These are phyloP conservation scores for Phalaenopsis equestris DNA, from an alignment of 106 monocot species.

Conservation along the genomic window DNA sequence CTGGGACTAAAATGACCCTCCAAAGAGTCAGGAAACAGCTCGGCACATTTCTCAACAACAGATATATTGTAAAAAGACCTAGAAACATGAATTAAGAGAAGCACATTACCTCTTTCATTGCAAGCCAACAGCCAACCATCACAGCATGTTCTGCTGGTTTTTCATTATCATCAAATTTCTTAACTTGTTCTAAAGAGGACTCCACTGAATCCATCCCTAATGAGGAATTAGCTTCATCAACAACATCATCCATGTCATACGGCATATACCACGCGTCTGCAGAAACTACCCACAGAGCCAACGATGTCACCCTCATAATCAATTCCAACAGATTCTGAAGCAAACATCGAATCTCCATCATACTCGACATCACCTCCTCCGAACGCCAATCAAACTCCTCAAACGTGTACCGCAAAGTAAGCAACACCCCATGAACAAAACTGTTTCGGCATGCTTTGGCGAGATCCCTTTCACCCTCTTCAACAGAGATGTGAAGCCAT, in stretches of 20 bases:
- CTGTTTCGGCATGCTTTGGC: conserved; percentile 77
- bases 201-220: conserved; percentile 31
- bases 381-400: conserved; percentile 94
- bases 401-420: conserved; percentile 91
- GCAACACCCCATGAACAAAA: conserved; percentile 94
- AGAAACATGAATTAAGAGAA: background rate
- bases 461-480: conserved; percentile 83
- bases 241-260: conserved; percentile 63
- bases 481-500: conserved; percentile 62
- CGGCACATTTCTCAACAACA: too few species aligned
- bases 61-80: background rate
- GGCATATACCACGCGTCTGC: conserved; percentile 87
- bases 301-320: conserved; percentile 72
- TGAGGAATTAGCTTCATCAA: conserved; percentile 27
- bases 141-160: conserved; percentile 65
- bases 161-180: conserved; percentile 23
- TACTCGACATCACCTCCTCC: conserved; percentile 34
- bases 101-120: conserved; percentile 90
- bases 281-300: conserved; percentile 95
- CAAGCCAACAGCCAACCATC: conserved; percentile 99
- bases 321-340: conserved; percentile 70
- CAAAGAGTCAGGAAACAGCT: too few species aligned
- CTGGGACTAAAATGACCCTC: too few species aligned
- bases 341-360: conserved; percentile 42
- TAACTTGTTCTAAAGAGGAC: conserved; percentile 23